These are phyloP conservation scores for Corynespora cassiicola DNA, from an alignment of 2,329 filamentous ascomycete genomes.

Conservation along the genomic window DNA sequence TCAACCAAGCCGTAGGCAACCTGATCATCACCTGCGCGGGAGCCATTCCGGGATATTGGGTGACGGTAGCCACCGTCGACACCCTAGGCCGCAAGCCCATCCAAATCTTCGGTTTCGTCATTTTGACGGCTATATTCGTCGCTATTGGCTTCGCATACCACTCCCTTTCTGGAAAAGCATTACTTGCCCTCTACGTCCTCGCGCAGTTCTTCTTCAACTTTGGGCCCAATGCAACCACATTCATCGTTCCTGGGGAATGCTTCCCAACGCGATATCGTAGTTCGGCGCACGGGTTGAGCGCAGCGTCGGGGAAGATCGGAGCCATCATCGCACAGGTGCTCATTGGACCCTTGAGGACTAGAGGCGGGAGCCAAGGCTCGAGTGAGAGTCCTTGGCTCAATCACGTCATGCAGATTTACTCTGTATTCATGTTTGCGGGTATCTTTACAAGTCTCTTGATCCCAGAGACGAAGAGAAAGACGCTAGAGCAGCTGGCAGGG, in stretches of 20 bases:
- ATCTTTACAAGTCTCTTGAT: conserved; percentile 73
- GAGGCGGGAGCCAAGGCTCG: conserved; percentile 60
- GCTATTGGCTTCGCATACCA: conserved; percentile 58
- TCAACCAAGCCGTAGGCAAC: conserved; percentile 79
- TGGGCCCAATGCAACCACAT: conserved; percentile 59
- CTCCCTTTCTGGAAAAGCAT: conserved; percentile 48
- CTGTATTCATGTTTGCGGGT: conserved; percentile 80
- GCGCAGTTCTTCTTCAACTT: conserved; percentile 63
- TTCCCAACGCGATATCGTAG: conserved; percentile 58
- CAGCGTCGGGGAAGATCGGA: conserved; percentile 56
- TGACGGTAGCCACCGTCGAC: conserved; percentile 77
- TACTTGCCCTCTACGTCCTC: conserved; percentile 55
- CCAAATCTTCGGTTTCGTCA: conserved; percentile 64
- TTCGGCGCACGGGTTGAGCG: conserved; percentile 57
- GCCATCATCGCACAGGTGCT: conserved; percentile 58
- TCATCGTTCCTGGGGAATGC: conserved; percentile 60
- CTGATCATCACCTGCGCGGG: conserved; percentile 80
- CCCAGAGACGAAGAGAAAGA: conserved; percentile 77
- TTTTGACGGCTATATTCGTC: conserved; percentile 57
- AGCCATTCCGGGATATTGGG: conserved; percentile 83
- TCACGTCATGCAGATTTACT: conserved; percentile 78
- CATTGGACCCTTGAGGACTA: conserved; percentile 58
- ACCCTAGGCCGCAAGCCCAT: conserved; percentile 79
- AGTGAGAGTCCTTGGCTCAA: conserved; percentile 70
- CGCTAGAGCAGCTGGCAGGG: conserved; percentile 73